phyloP scores from a whole-genome alignment of 2,329 filamentous ascomycete species.

The Phyllosticta citriasiana region DNA sequence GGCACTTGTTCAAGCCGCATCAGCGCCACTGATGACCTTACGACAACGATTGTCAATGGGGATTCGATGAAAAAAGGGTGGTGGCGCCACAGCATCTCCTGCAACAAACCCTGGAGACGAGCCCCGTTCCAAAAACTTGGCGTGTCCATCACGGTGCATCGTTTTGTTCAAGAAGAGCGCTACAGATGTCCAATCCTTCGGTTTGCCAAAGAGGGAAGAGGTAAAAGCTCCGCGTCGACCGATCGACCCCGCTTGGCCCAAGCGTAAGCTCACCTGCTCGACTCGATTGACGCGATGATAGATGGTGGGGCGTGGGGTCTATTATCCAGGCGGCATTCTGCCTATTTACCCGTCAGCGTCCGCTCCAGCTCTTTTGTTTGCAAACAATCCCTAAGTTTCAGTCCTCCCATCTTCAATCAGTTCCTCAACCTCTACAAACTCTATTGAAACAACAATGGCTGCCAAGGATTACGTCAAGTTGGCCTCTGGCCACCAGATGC shows the following conservation, averaged over 20 bases:
- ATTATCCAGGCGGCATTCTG: conserved; percentile 2
- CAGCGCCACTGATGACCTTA: background rate
- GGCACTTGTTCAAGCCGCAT: background rate
- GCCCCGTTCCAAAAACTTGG: background rate
- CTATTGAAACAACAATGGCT: conserved; percentile 9
- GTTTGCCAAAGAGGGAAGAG: background rate
- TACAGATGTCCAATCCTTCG: background rate
- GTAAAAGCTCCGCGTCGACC: background rate
- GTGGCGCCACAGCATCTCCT: background rate
- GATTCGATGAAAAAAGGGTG: background rate
- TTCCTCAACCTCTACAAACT: background rate
- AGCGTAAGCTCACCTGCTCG: background rate
- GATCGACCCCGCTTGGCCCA: conserved; percentile 1
- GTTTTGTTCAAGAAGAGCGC: background rate
- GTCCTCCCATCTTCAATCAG: background rate
- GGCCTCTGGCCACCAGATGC: conserved; percentile 59
- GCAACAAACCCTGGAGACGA: background rate
- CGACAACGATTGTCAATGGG: background rate
- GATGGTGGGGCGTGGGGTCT: conserved; percentile 1
- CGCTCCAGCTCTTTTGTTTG: background rate
- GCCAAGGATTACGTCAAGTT: conserved; percentile 47
- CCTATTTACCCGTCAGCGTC: background rate
- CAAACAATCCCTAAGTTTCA: background rate
- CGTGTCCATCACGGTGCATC: background rate
- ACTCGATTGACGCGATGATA: conserved; percentile 3